A percentile compares a stretch with the other conserved stretches of the same genome.
Conservation (phyloP, 129 eudicot genomes). For the Helianthus annuus region DNA sequence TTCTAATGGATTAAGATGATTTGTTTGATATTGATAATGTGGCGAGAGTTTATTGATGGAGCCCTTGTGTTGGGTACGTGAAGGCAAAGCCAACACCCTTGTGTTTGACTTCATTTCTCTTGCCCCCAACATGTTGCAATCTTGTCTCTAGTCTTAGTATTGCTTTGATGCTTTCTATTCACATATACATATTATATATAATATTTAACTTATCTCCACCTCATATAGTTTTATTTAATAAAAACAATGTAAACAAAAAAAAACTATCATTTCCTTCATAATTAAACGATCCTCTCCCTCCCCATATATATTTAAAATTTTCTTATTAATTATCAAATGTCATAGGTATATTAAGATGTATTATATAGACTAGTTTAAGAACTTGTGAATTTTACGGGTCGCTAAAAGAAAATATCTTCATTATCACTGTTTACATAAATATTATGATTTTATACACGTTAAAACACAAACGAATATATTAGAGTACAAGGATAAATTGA, state of each 20-base stretch:
- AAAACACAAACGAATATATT: no score
- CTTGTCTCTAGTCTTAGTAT: slow-evolving; percentile 20
- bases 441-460: no score
- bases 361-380: no score
- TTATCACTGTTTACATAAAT: no score
- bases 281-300: slow-evolving; percentile 6
- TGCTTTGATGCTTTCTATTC: slow-evolving; percentile 22
- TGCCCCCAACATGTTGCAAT: slow-evolving; percentile 34
- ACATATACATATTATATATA: slow-evolving; percentile 14
- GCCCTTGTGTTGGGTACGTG: slow-evolving; percentile 35
- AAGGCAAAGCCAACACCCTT: slow-evolving; percentile 33
- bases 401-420: no score
- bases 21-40: background rate
- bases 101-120: slow-evolving; percentile 28
- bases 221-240: background rate
- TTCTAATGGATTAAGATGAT: background rate
- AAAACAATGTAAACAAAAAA: slow-evolving; percentile 15
- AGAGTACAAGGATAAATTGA: no score
- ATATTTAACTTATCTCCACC: background rate
- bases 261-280: slow-evolving; percentile 5
- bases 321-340: background rate
- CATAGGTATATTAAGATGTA: background rate
- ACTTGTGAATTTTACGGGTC: no score
- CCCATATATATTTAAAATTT: background rate
- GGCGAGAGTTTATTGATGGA: slow-evolving; percentile 17